Base-by-base conservation (phyloP, 2,329 filamentous ascomycete genomes). In the Bipolaris bicolor region DNA sequence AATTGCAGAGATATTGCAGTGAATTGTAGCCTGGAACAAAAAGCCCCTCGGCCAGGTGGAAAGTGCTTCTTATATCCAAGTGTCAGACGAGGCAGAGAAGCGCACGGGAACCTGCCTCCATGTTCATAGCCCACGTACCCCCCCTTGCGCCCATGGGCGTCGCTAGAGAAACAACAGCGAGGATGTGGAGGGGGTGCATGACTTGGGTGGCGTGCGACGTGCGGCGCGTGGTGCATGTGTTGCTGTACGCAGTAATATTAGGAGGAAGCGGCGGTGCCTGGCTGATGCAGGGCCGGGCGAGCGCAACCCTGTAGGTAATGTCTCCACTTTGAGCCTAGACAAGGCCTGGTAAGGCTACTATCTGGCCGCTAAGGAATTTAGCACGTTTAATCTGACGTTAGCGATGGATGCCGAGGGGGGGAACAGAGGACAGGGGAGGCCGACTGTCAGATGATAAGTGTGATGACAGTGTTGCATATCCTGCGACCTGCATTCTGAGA, bases 261-360 rank as follows among this genome's bases (percentile, higher is more conserved):
- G 20, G 36, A 37, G 18, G 15, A 22, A 29, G 49, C 54, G 43
- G 54, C 43, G 46, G 54, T 55, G 41, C 49, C 54, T 57, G 47
- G 47, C 40, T 50, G 33, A 29, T 45, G 47, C 40, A 55, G 20
- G 49, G 43, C 49, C 45, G 49, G 36, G 20, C 37, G 43, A 15
- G 11, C 33, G 11, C 33, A 16, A 53, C 49, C 49, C 49, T 57
- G 49, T 47, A 26, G 16, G 41, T 55, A 24, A 24, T 18, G 22
- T 36, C n/a, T 18, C 29, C 49, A n/a, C 31, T 26, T 52, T 33
- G 29, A 36, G 49, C 37, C 26, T 48, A 41, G 45, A 41, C 24
- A 29, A 22, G 20, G 22, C 22, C 33, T 26, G 39, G 46, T 29
- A 41, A 29, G 24, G 37, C 47, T 41, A 26, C 47, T 41, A 26